These are phyloP conservation scores for Carex scoparia DNA, from an alignment of 176 grass and related monocot genomes.

Conservation along the genomic window DNA sequence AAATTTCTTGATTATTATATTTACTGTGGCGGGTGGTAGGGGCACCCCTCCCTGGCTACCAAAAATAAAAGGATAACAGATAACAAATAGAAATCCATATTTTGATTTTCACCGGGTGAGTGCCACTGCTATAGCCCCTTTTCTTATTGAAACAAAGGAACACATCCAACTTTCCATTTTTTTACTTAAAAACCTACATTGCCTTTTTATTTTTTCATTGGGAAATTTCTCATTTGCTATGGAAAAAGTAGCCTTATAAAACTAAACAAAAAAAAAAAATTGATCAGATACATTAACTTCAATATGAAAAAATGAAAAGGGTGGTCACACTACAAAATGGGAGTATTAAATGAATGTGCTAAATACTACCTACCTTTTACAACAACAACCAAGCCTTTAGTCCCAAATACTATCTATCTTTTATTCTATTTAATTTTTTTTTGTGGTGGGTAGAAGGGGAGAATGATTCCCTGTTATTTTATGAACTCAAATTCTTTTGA, in stretches of 20 bases:
- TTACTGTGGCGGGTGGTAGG: constrained; percentile 8
- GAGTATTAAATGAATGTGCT: background rate
- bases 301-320: background rate
- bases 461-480: background rate
- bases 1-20: constrained; percentile 24
- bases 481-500: constrained; percentile 2
- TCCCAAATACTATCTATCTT: background rate
- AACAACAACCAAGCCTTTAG: too few species aligned
- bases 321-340: too few species aligned
- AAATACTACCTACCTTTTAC: background rate
- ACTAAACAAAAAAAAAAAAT: background rate
- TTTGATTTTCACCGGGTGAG: background rate
- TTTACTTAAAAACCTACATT: background rate
- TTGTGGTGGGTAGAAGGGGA: background rate
- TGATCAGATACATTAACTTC: background rate
- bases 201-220: background rate
- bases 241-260: background rate
- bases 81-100: background rate
- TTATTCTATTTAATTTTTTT: background rate
- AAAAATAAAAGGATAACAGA: background rate
- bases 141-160: background rate
- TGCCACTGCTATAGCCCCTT: background rate
- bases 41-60: background rate
- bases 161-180: background rate
- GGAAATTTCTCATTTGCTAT: background rate